phyloP scores from a whole-genome alignment of 2,329 filamentous ascomycete species.

The Tympanopsis confertula region DNA sequence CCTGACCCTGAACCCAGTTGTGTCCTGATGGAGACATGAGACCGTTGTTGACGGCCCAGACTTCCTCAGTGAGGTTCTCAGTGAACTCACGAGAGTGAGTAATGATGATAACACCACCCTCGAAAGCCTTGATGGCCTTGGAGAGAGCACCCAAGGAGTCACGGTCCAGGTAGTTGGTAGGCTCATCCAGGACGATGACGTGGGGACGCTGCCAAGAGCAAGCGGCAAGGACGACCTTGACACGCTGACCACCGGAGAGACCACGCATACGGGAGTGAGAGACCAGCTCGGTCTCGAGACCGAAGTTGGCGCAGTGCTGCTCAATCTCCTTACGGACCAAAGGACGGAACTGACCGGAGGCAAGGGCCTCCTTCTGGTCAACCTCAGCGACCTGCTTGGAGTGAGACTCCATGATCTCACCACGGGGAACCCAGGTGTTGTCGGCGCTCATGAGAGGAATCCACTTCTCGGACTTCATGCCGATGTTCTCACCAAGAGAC shows the following conservation, averaged over 20 bases:
- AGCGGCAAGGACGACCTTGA: conserved; percentile 97
- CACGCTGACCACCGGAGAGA: conserved; percentile 99
- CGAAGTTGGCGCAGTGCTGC: conserved; percentile 92
- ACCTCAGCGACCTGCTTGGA: conserved; percentile 98
- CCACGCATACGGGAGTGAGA: conserved; percentile 98
- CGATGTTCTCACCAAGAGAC: conserved; percentile 91
- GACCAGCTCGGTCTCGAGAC: conserved; percentile 91
- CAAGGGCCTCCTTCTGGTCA: conserved; percentile 98
- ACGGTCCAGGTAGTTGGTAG: conserved; percentile 98
- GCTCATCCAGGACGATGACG: conserved; percentile 98
- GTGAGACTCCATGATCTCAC: conserved; percentile 85
- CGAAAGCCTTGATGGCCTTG: conserved; percentile 94
- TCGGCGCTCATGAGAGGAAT: conserved; percentile 95
- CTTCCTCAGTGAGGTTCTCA: conserved; percentile 94
- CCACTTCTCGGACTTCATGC: conserved; percentile 97
- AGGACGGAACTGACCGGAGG: conserved; percentile 67
- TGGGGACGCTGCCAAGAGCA: conserved; percentile 99
- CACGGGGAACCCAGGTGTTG: conserved; percentile 95
- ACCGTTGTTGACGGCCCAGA: conserved; percentile 94
- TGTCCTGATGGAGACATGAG: conserved; percentile 81
- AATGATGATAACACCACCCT: conserved; percentile 99
- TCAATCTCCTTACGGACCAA: conserved; percentile 95
- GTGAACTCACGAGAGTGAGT: conserved; percentile 99
- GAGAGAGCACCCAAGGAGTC: conserved; percentile 96
- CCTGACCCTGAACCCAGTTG: conserved; percentile 97